Base-by-base conservation (phyloP, 2,329 filamentous ascomycete genomes). In the Hypoxylon sp. region DNA sequence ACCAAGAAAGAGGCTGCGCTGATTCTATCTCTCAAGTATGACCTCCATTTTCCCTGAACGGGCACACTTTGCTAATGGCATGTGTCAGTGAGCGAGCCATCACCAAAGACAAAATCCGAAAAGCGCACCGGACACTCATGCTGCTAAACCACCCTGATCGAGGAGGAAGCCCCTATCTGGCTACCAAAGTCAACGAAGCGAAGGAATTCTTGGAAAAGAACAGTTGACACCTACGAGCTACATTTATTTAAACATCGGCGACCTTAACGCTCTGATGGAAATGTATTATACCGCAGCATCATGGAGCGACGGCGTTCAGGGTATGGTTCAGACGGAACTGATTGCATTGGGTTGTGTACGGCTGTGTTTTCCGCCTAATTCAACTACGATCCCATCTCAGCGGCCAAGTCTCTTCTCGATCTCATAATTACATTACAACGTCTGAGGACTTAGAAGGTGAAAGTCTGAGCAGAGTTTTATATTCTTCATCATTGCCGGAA, bases 131-230 rank as follows among this genome's bases (percentile, higher is more conserved):
- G 69, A 93, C 90, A 57, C 88, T 98, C 71, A 99, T 99, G 95
- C 88, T 99, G 60, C 85, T 97, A 70, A 99, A 99, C 84, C 96
- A 99, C 80, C 96, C 96, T 69, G 96, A 99, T 84, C 91, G 96
- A 76, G 96, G 96, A 70, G 96, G 96, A 38, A 97, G 93, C 77
- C 96, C 96, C 6, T 99, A 98, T 78, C 83, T 99, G 45, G 96
- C 96, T 12, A 97, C 94, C 56, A 99, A 99, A 80, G 91, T 99
- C 77, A 99, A 99, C 81, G 96, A 99, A 80, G 96, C 96, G 38
- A 99, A 99, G 80, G 95, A 98, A 78, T 88, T 98, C 68, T 78
- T 99, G 71, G 96, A 99, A 78, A 97, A 97, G 80, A 83, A 82
- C 55, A 63, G 65, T 33, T 73, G 70, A 52, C 45, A 30, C 32